Conservation (phyloP, 148 eudicot species). For the Mesembryanthemum crystallinum region DNA sequence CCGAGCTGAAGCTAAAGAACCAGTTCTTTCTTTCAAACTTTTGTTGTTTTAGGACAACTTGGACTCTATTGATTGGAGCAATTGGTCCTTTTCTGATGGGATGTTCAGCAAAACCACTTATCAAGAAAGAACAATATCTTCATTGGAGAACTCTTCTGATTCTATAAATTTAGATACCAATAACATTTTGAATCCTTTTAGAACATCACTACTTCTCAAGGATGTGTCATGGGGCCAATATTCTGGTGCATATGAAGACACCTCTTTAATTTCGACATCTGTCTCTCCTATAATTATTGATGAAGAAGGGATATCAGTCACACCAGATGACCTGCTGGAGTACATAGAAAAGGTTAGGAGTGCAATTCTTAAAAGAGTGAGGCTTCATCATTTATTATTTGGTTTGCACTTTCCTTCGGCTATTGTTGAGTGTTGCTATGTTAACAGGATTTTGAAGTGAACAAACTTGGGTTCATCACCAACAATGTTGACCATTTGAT, state of each 20-base stretch:
- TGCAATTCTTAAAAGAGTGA: background rate
- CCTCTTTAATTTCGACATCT: slow-evolving; percentile 16
- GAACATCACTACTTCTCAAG: slow-evolving; percentile 29
- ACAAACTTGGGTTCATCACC: slow-evolving; percentile 15
- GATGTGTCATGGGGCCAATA: slow-evolving; percentile 22
- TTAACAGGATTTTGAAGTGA: slow-evolving; percentile 40
- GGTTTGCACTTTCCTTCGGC: slow-evolving; percentile 2
- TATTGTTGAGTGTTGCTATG: slow-evolving; percentile 19
- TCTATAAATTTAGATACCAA: slow-evolving; percentile 46
- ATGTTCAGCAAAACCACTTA: slow-evolving; percentile 27
- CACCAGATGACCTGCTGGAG: slow-evolving; percentile 29
- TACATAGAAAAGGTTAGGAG: slow-evolving; percentile 33
- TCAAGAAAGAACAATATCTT: slow-evolving; percentile 27
- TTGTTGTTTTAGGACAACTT: slow-evolving; percentile 48
- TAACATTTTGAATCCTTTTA: slow-evolving; percentile 22
- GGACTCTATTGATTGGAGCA: slow-evolving; percentile 60
- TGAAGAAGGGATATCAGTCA: slow-evolving; percentile 24
- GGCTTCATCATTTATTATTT: background rate
- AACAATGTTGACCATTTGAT: slow-evolving; percentile 21
- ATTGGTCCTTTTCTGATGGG: slow-evolving; percentile 57
- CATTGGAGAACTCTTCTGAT: slow-evolving; percentile 32
- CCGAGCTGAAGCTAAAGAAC: background rate
- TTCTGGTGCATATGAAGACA: slow-evolving; percentile 26
- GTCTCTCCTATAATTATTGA: slow-evolving; percentile 29
- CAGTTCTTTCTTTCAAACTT: background rate